These are phyloP conservation scores for Penicillium nordicum DNA, from an alignment of 2,329 filamentous ascomycete genomes.

Conservation along the genomic window DNA sequence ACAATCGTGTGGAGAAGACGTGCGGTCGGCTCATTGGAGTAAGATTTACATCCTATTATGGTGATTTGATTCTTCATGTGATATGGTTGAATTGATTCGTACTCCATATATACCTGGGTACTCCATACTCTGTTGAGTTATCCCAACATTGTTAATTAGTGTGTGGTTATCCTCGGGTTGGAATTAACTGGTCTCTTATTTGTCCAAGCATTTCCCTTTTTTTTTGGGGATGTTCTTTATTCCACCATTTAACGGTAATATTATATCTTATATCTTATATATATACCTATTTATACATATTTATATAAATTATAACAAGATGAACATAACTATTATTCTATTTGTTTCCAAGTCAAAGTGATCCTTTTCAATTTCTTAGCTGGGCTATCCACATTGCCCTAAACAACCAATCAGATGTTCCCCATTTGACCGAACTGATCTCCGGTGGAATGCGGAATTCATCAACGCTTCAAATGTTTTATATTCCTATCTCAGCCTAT, in stretches of 20 bases:
- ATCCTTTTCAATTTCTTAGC: neutral
- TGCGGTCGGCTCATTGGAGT: neutral
- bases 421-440: neutral
- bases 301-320: neutral
- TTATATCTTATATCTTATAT: neutral
- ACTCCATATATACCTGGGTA: too few relatives aligned
- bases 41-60: too few relatives aligned
- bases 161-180: neutral
- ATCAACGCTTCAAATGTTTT: too few relatives aligned
- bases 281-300: neutral
- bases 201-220: neutral
- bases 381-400: neutral
- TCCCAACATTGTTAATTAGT: neutral
- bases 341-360: too few relatives aligned
- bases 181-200: neutral
- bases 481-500: too few relatives aligned
- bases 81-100: neutral
- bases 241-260: neutral
- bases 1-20: neutral
- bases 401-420: neutral
- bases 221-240: too few relatives aligned
- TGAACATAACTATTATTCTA: neutral
- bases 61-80: neutral
- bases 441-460: neutral
- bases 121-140: neutral